Evolutionary conservation across 805 yeast genomes (phyloP).

Genomic region (Saturnispora quitensis): DNA sequence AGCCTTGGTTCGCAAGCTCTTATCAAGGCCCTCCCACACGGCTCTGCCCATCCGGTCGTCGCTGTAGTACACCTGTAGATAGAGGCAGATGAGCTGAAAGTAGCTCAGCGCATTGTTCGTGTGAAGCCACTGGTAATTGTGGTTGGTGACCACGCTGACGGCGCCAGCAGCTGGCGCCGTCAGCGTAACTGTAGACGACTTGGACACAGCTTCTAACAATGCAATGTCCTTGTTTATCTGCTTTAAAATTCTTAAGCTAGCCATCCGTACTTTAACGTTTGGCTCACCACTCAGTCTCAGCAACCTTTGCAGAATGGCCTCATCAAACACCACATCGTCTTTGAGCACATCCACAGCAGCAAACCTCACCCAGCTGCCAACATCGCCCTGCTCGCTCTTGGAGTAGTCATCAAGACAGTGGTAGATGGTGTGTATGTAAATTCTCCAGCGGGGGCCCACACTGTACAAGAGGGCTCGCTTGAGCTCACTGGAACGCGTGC

Average conservation of each 20-base stretch:
- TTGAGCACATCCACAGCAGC: not conserved
- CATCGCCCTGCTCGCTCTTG: conserved; percentile 76
- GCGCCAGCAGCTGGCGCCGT: not conserved
- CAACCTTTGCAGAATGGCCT: not conserved
- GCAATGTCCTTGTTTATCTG: not conserved
- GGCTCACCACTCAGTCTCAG: not conserved
- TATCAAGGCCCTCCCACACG: not conserved
- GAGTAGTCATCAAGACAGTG: conserved; percentile 63
- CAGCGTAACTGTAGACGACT: not conserved
- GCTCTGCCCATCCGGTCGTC: not conserved
- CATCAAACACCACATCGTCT: not conserved
- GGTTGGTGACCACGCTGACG: not conserved
- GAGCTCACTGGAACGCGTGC: not conserved
- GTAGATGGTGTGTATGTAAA: not conserved
- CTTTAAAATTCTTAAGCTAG: not conserved
- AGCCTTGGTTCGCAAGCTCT: not conserved
- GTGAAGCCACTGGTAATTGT: not conserved
- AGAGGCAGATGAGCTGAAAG: not conserved
- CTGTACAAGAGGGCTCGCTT: not conserved
- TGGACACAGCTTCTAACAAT: not conserved
- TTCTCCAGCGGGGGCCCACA: not conserved
- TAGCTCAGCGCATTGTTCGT: not conserved
- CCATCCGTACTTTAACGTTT: not conserved
- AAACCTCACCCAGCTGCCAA: conserved; percentile 66
- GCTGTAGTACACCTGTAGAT: not conserved